Percentiles rank a stretch among this genome's conserved stretches.
Conservation (phyloP, 2,329 filamentous ascomycete species). For the Alternaria consortialis region DNA sequence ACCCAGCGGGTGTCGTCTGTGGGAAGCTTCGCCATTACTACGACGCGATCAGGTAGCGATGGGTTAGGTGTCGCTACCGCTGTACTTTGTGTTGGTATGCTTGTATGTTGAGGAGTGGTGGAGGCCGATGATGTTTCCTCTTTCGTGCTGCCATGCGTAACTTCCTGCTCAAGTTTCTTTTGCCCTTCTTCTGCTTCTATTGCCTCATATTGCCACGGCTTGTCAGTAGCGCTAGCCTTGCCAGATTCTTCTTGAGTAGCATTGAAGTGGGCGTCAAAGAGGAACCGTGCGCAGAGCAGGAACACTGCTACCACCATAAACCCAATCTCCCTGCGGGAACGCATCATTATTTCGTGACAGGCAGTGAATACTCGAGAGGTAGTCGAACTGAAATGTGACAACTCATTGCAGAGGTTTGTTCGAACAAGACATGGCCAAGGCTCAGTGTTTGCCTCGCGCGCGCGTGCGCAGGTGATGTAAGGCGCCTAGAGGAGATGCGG, state of each 20-base stretch:
- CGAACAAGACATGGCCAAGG: constrained; percentile 6
- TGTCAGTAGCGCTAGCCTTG: constrained; percentile 10
- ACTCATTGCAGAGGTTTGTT: not conserved
- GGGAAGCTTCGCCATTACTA: constrained; percentile 29
- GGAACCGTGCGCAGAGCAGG: constrained; percentile 22
- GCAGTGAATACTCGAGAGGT: too few species aligned
- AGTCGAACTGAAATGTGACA: not conserved
- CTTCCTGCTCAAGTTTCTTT: constrained; percentile 15
- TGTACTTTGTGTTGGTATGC: constrained; percentile 14
- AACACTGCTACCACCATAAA: constrained; percentile 22
- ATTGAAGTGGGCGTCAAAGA: constrained; percentile 25
- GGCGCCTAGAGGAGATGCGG: not conserved
- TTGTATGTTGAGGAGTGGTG: constrained; percentile 11
- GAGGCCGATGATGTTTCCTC: constrained; percentile 9
- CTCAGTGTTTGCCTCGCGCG: constrained; percentile 4
- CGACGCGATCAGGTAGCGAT: constrained; percentile 25
- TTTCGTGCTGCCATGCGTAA: constrained; percentile 12
- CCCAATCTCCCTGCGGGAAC: constrained; percentile 19
- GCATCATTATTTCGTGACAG: too few species aligned
- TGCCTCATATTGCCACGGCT: constrained; percentile 21
- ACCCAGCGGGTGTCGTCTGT: constrained; percentile 34
- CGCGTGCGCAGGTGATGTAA: constrained; percentile 11
- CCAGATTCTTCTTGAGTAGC: constrained; percentile 1
- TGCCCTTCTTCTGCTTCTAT: constrained; percentile 20
- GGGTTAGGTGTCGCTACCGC: constrained; percentile 15